These are phyloP conservation scores for Silene uniflora DNA, from an alignment of 148 eudicot genomes.

Conservation along the genomic window DNA sequence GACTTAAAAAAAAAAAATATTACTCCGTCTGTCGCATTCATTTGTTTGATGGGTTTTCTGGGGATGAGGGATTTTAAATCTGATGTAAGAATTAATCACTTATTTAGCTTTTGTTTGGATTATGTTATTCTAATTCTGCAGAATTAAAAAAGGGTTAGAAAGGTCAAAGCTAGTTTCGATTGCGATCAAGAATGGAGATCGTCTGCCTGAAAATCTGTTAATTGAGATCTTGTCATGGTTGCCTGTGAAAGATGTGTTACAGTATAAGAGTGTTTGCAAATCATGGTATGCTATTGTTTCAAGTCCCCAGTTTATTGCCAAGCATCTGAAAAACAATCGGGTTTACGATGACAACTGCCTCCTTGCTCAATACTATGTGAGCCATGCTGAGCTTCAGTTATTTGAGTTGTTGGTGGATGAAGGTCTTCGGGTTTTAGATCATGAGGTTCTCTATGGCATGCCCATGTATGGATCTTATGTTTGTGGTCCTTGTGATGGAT, in stretches of 20 bases:
- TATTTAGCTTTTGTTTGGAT: not conserved
- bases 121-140: not conserved
- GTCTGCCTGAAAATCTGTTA: not conserved
- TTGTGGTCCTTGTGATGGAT: not conserved
- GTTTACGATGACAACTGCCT: not conserved
- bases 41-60: not conserved
- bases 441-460: not conserved
- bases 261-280: not conserved
- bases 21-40: too few relatives aligned
- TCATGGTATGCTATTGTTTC: not conserved
- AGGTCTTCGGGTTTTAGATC: not conserved
- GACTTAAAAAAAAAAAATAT: too few relatives aligned
- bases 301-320: not conserved
- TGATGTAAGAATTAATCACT: not conserved
- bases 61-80: not conserved
- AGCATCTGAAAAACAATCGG: not conserved
- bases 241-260: not conserved
- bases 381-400: not conserved
- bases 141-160: not conserved
- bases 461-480: not conserved
- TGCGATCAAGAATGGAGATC: not conserved
- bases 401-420: constrained; percentile 9
- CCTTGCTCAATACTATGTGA: not conserved
- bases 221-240: not conserved
- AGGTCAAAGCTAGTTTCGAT: not conserved